Percentiles rank a stretch among this genome's conserved stretches.
phyloP scores from a whole-genome alignment of 495 filamentous ascomycete species.

The Penicillium coffeae region DNA sequence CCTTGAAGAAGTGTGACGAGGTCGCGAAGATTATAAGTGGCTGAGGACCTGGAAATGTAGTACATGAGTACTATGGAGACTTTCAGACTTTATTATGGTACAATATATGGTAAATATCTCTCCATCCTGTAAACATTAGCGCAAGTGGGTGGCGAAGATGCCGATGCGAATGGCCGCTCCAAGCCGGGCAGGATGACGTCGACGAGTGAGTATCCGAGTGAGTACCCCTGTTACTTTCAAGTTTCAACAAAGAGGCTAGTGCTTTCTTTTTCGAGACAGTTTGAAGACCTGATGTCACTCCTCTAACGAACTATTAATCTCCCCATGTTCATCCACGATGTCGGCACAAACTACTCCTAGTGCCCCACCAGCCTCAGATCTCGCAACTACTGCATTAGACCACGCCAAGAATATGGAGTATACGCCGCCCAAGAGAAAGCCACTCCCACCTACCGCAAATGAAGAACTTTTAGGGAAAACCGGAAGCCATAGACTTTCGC shows the following conservation, averaged over 20 bases:
- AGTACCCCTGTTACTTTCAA: not conserved
- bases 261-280: no score
- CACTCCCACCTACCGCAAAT: not conserved
- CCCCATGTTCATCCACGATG: no score
- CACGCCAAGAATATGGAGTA: not conserved
- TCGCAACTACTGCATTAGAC: not conserved
- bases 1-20: not conserved
- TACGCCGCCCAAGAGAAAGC: not conserved
- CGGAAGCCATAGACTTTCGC: constrained; percentile 48
- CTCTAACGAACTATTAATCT: not conserved
- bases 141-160: not conserved
- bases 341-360: no score
- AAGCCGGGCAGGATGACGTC: constrained; percentile 3
- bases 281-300: not conserved
- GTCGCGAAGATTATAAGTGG: not conserved
- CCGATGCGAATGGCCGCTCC: not conserved
- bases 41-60: not conserved
- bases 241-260: no score
- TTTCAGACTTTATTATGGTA: no score
- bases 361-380: not conserved
- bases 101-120: not conserved
- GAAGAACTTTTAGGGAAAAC: constrained; percentile 24
- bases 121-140: not conserved
- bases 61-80: not conserved
- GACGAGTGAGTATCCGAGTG: not conserved